A percentile compares a stretch with the other conserved stretches of the same genome.
Conservation (phyloP, 257 asterid species). For the Fraxinus anomala region DNA sequence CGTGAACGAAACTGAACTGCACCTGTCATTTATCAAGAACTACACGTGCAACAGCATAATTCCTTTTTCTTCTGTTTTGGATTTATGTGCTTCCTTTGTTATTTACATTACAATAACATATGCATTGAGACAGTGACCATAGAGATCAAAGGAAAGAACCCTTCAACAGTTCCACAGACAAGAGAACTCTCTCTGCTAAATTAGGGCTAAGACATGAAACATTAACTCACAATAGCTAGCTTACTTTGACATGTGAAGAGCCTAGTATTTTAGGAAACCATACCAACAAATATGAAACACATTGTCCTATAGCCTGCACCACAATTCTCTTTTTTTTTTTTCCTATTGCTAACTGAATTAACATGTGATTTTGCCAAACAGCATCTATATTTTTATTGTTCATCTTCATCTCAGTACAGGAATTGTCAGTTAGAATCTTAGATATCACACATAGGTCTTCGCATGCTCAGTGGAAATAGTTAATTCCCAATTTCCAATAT, state of each 20-base stretch:
- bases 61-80: background rate
- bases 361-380: background rate
- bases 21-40: background rate
- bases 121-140: background rate
- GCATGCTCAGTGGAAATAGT: background rate
- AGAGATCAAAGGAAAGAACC: too few relatives aligned
- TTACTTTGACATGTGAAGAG: background rate
- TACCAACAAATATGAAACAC: background rate
- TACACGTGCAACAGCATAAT: background rate
- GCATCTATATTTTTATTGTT: background rate
- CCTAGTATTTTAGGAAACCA: background rate
- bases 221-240: background rate
- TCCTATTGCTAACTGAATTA: background rate
- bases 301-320: background rate
- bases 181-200: too few relatives aligned
- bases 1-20: background rate
- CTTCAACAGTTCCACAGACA: too few relatives aligned
- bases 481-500: background rate
- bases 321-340: background rate
- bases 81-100: background rate
- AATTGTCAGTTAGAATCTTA: too few relatives aligned
- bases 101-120: background rate
- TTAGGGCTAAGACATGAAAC: too few relatives aligned
- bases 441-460: background rate
- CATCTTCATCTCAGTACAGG: background rate